phyloP scores from a whole-genome alignment of 2,329 filamentous ascomycete species.

The Verruconis gallopava region DNA sequence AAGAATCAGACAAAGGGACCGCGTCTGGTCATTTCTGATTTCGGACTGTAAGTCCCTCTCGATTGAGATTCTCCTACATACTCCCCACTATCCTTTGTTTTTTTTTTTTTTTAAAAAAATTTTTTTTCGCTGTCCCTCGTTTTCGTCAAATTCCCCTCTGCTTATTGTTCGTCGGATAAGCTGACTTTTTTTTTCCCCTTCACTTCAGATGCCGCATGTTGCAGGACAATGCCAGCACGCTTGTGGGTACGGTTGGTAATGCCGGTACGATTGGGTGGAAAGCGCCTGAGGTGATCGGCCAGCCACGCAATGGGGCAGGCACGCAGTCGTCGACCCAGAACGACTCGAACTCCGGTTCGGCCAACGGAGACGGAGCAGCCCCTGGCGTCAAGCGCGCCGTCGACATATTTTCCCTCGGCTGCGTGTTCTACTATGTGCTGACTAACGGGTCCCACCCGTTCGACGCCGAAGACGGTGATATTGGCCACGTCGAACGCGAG shows the following conservation, averaged over 20 bases:
- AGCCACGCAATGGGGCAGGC: constrained; percentile 26
- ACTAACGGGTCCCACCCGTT: constrained; percentile 88
- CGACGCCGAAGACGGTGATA: constrained; percentile 62
- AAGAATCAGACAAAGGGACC: constrained; percentile 57
- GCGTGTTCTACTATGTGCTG: constrained; percentile 98
- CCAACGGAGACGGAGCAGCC: constrained; percentile 28
- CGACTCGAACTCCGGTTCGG: constrained; percentile 28
- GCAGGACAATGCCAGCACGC: constrained; percentile 85
- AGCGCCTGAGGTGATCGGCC: constrained; percentile 76
- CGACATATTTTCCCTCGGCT: constrained; percentile 91
- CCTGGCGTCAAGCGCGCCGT: constrained; percentile 88
- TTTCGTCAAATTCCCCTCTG: too few species aligned
- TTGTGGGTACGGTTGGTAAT: constrained; percentile 86
- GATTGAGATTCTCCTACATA: too few species aligned
- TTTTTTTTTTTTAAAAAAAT: too few species aligned
- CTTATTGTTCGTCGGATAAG: too few species aligned
- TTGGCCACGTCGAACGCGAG: constrained; percentile 73
- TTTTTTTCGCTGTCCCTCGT: too few species aligned
- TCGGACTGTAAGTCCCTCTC: too few species aligned
- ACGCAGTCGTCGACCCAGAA: constrained; percentile 30
- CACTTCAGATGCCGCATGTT: constrained; percentile 98
- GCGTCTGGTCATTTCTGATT: constrained; percentile 91
- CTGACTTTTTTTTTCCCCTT: too few species aligned
- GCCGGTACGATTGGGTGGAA: constrained; percentile 95
- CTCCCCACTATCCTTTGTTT: too few species aligned